Percentiles rank a stretch among this genome's conserved stretches.
Conservation (phyloP, 2,329 filamentous ascomycete species). For the Alternaria sp. region DNA sequence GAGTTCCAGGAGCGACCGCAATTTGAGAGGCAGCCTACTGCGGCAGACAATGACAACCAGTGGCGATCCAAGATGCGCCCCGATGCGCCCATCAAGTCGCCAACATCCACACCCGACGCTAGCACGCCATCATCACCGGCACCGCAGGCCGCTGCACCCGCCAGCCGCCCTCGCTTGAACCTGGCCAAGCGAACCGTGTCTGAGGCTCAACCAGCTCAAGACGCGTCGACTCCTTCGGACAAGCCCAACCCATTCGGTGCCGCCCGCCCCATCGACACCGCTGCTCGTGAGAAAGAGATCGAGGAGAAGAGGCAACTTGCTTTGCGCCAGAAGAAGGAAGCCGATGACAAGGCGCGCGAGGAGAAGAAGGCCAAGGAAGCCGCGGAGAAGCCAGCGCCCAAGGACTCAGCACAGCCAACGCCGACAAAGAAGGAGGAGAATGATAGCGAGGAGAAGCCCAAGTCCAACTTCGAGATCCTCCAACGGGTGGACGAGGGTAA, state of each 20-base stretch:
- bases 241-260: conserved; percentile 95
- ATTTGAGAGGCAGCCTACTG: conserved; percentile 75
- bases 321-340: conserved; percentile 81
- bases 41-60: conserved; percentile 89
- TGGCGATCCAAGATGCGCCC: conserved; percentile 93
- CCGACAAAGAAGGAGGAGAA: conserved; percentile 46
- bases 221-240: conserved; percentile 56
- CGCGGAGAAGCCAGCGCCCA: conserved; percentile 61
- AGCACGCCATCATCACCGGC: conserved; percentile 79
- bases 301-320: conserved; percentile 83
- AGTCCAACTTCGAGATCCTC: conserved; percentile 62
- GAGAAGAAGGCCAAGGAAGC: conserved; percentile 63
- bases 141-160: conserved; percentile 63
- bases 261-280: conserved; percentile 92
- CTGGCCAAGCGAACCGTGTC: conserved; percentile 90
- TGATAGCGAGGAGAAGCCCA: conserved; percentile 51
- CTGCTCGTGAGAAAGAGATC: conserved; percentile 84
- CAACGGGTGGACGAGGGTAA: conserved; percentile 50
- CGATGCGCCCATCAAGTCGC: conserved; percentile 68
- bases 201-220: conserved; percentile 65
- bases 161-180: conserved; percentile 80
- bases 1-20: conserved; percentile 69
- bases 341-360: conserved; percentile 83
- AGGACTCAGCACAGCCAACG: conserved; percentile 54
- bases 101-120: conserved; percentile 72